These are phyloP conservation scores for Chrysoporthe deuterocubensis DNA, from an alignment of 2,329 filamentous ascomycete genomes.

Conservation along the genomic window DNA sequence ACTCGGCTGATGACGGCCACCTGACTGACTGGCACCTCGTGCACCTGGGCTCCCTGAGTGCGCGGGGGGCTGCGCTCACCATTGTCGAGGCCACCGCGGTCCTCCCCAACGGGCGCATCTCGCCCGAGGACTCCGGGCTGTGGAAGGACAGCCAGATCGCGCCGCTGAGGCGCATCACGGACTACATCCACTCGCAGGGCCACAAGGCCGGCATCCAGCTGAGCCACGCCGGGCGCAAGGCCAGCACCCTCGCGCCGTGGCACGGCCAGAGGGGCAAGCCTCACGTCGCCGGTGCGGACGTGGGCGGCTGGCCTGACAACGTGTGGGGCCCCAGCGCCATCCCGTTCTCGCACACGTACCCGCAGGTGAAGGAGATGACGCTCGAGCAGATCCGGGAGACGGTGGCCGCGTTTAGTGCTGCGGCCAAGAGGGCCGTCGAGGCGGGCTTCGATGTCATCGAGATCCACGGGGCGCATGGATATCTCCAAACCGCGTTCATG, in stretches of 20 bases:
- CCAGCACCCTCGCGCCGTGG: constrained; percentile 65
- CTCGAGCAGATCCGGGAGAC: constrained; percentile 68
- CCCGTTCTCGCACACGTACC: constrained; percentile 64
- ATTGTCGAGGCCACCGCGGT: constrained; percentile 82
- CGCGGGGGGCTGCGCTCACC: constrained; percentile 73
- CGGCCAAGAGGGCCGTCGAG: constrained; percentile 63
- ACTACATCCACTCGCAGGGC: constrained; percentile 79
- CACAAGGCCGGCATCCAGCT: constrained; percentile 81
- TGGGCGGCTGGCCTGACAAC: constrained; percentile 61
- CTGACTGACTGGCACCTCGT: constrained; percentile 73
- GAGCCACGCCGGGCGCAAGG: constrained; percentile 77
- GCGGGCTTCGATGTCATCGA: constrained; percentile 80
- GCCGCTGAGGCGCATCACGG: constrained; percentile 69
- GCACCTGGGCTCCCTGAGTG: constrained; percentile 78
- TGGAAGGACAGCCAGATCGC: constrained; percentile 86
- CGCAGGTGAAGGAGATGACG: constrained; percentile 69
- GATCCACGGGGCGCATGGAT: constrained; percentile 67
- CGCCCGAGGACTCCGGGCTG: constrained; percentile 76
- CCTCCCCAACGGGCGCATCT: constrained; percentile 77
- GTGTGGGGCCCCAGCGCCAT: constrained; percentile 56
- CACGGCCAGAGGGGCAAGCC: constrained; percentile 54
- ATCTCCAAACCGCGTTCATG: constrained; percentile 69
- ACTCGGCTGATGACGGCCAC: constrained; percentile 65
- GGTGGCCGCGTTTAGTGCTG: constrained; percentile 64
- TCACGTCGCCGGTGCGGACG: constrained; percentile 56